Percentiles rank a stretch among this genome's conserved stretches.
Evolutionary conservation across 2,329 filamentous ascomycete genomes (phyloP).

Genomic region (Cryphonectria parasitica): DNA sequence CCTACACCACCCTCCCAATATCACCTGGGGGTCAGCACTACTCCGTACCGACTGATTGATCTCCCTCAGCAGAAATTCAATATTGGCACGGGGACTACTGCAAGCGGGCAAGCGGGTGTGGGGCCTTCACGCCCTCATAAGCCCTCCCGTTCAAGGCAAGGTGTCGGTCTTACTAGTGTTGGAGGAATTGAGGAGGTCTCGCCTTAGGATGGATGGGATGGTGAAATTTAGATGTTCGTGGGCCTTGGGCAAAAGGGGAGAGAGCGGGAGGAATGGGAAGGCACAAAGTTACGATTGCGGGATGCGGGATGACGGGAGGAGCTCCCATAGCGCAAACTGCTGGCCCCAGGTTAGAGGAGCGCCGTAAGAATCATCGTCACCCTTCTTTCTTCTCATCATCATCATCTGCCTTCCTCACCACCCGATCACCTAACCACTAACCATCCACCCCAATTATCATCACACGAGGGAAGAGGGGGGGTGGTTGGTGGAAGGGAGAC

Average conservation of each 20-base stretch:
- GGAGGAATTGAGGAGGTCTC: background rate
- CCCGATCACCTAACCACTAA: background rate
- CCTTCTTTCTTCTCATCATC: background rate
- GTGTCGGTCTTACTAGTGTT: slow-evolving; percentile 3
- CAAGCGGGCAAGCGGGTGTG: background rate
- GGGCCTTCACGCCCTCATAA: slow-evolving; percentile 2
- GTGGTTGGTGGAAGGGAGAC: no score
- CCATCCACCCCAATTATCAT: background rate
- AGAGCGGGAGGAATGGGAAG: background rate
- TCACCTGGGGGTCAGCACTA: background rate
- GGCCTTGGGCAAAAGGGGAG: background rate
- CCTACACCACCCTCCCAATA: slow-evolving; percentile 1
- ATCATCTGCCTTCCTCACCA: background rate
- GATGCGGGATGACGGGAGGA: background rate
- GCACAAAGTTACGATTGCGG: background rate
- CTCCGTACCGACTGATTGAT: slow-evolving; percentile 1
- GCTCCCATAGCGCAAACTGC: background rate
- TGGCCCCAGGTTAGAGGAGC: background rate
- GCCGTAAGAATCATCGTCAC: background rate
- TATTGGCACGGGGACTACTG: background rate
- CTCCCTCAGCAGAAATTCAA: background rate
- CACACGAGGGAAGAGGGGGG: background rate
- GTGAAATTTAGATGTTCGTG: background rate
- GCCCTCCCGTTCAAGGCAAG: background rate
- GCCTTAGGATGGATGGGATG: background rate